A percentile compares a stretch with the other conserved stretches of the same genome.
Evolutionary conservation across 2,329 filamentous ascomycete species (phyloP).

Genomic region (Nemania sp.): DNA sequence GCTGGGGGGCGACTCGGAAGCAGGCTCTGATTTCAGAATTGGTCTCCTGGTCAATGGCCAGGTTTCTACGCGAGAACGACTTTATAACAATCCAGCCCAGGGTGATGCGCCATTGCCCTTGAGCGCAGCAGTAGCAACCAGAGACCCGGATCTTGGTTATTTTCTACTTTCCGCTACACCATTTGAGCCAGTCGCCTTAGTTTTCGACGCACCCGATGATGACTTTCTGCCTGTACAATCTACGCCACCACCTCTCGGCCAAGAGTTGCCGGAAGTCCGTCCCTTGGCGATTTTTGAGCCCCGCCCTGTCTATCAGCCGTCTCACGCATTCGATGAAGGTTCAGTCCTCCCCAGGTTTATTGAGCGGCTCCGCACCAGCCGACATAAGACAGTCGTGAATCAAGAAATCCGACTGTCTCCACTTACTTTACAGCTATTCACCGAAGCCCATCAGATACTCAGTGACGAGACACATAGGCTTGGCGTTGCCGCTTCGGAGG

Average conservation of each 20-base stretch:
- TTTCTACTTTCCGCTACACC: conserved; percentile 63
- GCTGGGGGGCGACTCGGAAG: conserved; percentile 57
- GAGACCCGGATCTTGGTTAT: conserved; percentile 66
- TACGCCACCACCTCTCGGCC: conserved; percentile 49
- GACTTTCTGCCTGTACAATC: conserved; percentile 49
- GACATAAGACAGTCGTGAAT: conserved; percentile 63
- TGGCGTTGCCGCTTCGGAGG: conserved; percentile 69
- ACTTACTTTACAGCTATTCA: conserved; percentile 71
- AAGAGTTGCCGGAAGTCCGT: conserved; percentile 49
- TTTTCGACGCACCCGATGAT: conserved; percentile 61
- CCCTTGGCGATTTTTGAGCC: conserved; percentile 61
- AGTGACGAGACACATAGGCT: conserved; percentile 70
- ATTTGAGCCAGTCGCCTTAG: conserved; percentile 60
- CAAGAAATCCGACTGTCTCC: conserved; percentile 72
- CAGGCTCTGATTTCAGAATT: conserved; percentile 64
- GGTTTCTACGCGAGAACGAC: conserved; percentile 57
- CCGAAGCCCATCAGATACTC: conserved; percentile 71
- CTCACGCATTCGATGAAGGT: conserved; percentile 60
- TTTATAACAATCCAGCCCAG: conserved; percentile 56
- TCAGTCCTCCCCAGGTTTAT: conserved; percentile 61
- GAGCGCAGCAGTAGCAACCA: conserved; percentile 56
- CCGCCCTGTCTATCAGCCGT: conserved; percentile 68
- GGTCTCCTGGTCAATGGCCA: conserved; percentile 62
- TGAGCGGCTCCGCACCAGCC: conserved; percentile 59
- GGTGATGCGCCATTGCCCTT: conserved; percentile 53